A percentile compares a stretch with the other conserved stretches of the same genome.
Evolutionary conservation across 2,329 filamentous ascomycete genomes (phyloP).

Genomic region (Escovopsis sp.): DNA sequence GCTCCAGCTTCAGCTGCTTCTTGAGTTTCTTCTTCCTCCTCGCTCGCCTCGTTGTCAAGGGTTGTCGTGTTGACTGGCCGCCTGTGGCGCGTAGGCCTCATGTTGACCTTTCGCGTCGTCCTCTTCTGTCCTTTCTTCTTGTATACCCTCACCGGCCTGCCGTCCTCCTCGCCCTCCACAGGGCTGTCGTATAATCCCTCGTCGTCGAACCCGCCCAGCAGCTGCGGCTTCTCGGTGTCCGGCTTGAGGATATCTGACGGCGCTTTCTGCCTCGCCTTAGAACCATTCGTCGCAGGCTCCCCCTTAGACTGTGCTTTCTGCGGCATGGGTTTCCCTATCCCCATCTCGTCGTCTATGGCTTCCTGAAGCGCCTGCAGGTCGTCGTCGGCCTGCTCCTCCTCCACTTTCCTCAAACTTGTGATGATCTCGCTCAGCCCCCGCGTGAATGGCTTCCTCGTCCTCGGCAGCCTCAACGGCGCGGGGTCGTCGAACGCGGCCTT

Average conservation of each 20-base stretch:
- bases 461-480: constrained; percentile 36
- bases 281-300: not conserved
- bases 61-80: constrained; percentile 21
- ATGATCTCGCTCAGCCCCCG: constrained; percentile 62
- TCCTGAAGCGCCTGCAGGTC: constrained; percentile 62
- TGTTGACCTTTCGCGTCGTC: constrained; percentile 54
- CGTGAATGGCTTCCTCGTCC: constrained; percentile 42
- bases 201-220: constrained; percentile 48
- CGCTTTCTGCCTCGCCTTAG: constrained; percentile 3
- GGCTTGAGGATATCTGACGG: constrained; percentile 24
- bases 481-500: constrained; percentile 33
- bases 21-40: constrained; percentile 20
- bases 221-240: constrained; percentile 27
- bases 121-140: constrained; percentile 79
- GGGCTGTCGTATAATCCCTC: constrained; percentile 41
- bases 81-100: constrained; percentile 36
- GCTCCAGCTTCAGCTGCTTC: constrained; percentile 14
- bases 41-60: constrained; percentile 19
- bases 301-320: constrained; percentile 6
- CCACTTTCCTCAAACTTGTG: constrained; percentile 50
- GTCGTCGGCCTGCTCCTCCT: constrained; percentile 56
- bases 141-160: constrained; percentile 45
- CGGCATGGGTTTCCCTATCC: constrained; percentile 9
- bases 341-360: constrained; percentile 37
- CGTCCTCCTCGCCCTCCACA: constrained; percentile 33